A percentile compares a stretch with the other conserved stretches of the same genome.
Evolutionary conservation across 2,329 filamentous ascomycete species (phyloP).

Genomic region (Ceratocystis harringtonii): DNA sequence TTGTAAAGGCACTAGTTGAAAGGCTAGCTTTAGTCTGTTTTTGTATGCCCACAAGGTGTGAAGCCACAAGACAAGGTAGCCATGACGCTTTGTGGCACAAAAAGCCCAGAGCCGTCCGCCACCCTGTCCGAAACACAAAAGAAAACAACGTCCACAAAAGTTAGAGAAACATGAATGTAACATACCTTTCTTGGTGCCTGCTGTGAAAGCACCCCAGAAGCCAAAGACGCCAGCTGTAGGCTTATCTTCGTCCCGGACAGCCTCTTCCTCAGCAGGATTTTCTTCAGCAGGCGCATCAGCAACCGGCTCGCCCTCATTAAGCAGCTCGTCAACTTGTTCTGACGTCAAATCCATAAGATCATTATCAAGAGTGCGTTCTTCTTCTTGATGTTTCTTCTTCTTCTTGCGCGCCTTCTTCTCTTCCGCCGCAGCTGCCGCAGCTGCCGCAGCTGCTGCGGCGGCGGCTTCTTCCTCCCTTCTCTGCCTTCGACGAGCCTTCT

Average conservation of each 20-base stretch:
- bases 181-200: constrained; percentile 29
- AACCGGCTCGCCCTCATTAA: constrained; percentile 18
- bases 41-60: background rate
- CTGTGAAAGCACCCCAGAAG: constrained; percentile 41
- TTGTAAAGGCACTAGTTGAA: background rate
- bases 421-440: background rate
- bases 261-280: constrained; percentile 24
- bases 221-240: constrained; percentile 32
- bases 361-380: constrained; percentile 15
- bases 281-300: constrained; percentile 18
- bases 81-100: background rate
- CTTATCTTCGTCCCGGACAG: background rate
- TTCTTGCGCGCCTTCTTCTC: constrained; percentile 18
- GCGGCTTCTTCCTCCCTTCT: constrained; percentile 16
- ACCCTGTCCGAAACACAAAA: background rate
- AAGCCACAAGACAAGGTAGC: background rate
- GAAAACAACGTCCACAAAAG: background rate
- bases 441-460: background rate
- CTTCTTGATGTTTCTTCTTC: constrained; percentile 13
- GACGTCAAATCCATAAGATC: constrained; percentile 22
- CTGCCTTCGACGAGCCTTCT: constrained; percentile 18
- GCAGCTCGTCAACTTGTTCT: constrained; percentile 19
- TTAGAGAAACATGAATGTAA: constrained; percentile 16
- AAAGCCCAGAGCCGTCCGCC: background rate
- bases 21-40: background rate